Conservation (phyloP, 106 monocot species). For the Narthecium ossifragum region DNA sequence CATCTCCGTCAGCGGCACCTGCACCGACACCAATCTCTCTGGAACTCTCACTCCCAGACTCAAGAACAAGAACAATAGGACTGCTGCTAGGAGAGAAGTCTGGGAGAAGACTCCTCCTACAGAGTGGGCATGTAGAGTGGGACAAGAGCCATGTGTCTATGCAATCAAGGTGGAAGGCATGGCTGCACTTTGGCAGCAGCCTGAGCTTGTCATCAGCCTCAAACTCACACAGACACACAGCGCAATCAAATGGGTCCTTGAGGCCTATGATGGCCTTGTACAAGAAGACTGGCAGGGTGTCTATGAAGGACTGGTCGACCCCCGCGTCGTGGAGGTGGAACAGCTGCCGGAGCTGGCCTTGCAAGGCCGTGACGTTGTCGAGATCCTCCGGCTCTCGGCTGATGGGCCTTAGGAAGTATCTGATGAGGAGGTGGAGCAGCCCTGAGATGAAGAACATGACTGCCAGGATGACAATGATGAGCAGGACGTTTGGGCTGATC, state of each 20-base stretch:
- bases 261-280: slow-evolving; percentile 75
- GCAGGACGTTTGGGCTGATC: slow-evolving; percentile 59
- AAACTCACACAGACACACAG: slow-evolving; percentile 91
- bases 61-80: slow-evolving; percentile 43
- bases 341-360: slow-evolving; percentile 94
- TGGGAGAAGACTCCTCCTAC: slow-evolving; percentile 39
- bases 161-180: slow-evolving; percentile 80
- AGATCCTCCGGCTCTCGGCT: slow-evolving; percentile 34
- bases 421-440: slow-evolving; percentile 61
- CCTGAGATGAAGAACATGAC: slow-evolving; percentile 78
- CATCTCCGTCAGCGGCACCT: slow-evolving; percentile 6
- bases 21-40: slow-evolving; percentile 21
- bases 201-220: slow-evolving; percentile 74
- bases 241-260: slow-evolving; percentile 94
- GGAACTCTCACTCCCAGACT: slow-evolving; percentile 43
- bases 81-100: slow-evolving; percentile 36
- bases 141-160: slow-evolving; percentile 87
- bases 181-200: slow-evolving; percentile 77
- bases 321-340: slow-evolving; percentile 95
- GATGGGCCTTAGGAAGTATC: slow-evolving; percentile 47
- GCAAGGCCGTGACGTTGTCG: slow-evolving; percentile 44
- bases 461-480: slow-evolving; percentile 54
- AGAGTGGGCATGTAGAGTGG: slow-evolving; percentile 83
- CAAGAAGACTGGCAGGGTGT: slow-evolving; percentile 75
- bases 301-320: slow-evolving; percentile 87